Base-by-base conservation (phyloP, 495 filamentous ascomycete genomes). In the Hypomontagnella monticulosa region DNA sequence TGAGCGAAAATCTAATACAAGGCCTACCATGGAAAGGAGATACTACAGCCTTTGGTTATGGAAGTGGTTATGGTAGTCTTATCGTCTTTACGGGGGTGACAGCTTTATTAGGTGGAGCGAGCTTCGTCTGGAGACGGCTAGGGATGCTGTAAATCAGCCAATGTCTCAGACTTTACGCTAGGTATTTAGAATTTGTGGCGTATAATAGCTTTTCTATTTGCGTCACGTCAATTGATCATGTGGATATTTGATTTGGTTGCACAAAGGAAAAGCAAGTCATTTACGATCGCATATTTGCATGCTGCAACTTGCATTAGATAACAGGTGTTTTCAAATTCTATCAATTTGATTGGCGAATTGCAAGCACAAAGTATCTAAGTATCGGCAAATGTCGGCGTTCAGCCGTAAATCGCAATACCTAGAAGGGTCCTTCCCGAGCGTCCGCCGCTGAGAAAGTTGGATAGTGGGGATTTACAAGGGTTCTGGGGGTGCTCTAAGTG, bases 61-160 rank as follows among this genome's bases (percentile, higher is more conserved):
- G 79, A 0, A 83, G 77, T 53, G 80, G 76, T 11, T 87, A 80
- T 73, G 84, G 85, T 15, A 69, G 72, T 2, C 63, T 88, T 67
- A 84, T 88, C 61, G 75, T 82, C 3, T 86, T 85, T 63, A 87
- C 84, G 0, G 85, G 85, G 4, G 75, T 80, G 6, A 85, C 80
- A n/a, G 82, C 84, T 12, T 46, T 80, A 3, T 55, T 85, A 19
- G 82, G 85, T 11, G 84, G 83, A 3, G 70, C 79, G 16, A 79
- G 81, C 36, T 79, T 76, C 49, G 11, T 84, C 16, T 82, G 84
- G 72, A 80, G 55, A 50, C 59, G 65, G 15, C 23, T 68, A 18
- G 65, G 65, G 1, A 44, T 68, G 38, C 49, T 68, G 59, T 68
- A 23, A 67, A 54, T 6, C 4, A 6, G 30, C n/a, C 23, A 10